Evolutionary conservation across 2,329 filamentous ascomycete species (phyloP), one percentile per base, ranked within the genome.

Genomic region (Arthrobotrys pseudoclavata): DNA sequence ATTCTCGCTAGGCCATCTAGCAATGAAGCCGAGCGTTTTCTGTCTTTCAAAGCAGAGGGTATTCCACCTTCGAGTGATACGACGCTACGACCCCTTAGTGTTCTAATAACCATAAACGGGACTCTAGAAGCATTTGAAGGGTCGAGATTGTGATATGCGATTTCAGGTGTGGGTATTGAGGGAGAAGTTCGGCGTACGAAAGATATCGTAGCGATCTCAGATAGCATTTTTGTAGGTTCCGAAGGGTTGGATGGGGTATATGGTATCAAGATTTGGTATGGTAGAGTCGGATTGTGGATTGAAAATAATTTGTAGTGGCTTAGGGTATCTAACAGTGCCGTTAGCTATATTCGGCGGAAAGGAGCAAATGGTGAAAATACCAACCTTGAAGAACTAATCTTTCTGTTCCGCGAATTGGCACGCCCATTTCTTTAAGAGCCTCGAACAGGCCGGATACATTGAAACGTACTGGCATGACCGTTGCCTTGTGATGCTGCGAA

Each of bases 191-290:
- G 50, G 20, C 74, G 74, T 20, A 77, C 68, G 31, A 71, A 77
- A 4, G 74, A 52, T 24, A 77, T 77, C 12, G 74, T 77, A 3
- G 74, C 74, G 3, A 77, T 71, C 31, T 77, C 74, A 1, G 74
- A 77, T 2, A 68, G 42, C 50, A 77, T 77, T 48, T 68, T 70
- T 0, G 67, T 63, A 0, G 68, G 60, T 42, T 77, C 74, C 0
- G 64, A 62, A 9, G 67, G 42, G 45, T 67, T 50, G 3, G 60
- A 37, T 18, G 60, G 53, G 1, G 60, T 48, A n/a, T 61, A 48
- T 13, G 74, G 74, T 15, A 77, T 77, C 20, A 70, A 45, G 15
- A 77, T 71, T 48, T 70, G 68, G 24, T 77, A 77, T 1, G 67
- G 74, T 4, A 77, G 48, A 2, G 66, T 29, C 3, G 74, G 74